These are phyloP conservation scores for Zygotorulaspora sp. DNA, from an alignment of 805 yeast genomes.

Conservation along the genomic window DNA sequence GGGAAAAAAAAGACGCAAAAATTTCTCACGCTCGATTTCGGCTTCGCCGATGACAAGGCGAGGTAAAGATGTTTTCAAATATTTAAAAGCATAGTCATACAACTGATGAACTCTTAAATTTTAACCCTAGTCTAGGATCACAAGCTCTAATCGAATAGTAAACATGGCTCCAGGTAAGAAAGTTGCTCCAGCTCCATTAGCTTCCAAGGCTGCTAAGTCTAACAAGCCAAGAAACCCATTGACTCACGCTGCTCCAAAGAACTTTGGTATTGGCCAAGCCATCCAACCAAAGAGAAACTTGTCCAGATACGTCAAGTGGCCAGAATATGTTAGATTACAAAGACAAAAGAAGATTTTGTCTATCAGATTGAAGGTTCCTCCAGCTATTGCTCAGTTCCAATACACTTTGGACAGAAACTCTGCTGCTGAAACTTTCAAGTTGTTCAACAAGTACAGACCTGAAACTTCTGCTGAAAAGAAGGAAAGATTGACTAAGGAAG, in stretches of 20 bases:
- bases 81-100: too few relatives aligned
- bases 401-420: slow-evolving; percentile 97
- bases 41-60: too few relatives aligned
- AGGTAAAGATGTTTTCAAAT: background rate
- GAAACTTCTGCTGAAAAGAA: slow-evolving; percentile 97
- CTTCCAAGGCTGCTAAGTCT: slow-evolving; percentile 59
- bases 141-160: slow-evolving; percentile 2
- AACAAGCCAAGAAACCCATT: slow-evolving; percentile 73
- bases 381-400: slow-evolving; percentile 95
- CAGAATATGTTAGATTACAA: slow-evolving; percentile 95
- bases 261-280: slow-evolving; percentile 95
- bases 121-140: too few relatives aligned
- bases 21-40: too few relatives aligned
- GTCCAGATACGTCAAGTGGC: slow-evolving; percentile 98
- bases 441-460: slow-evolving; percentile 98
- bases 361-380: slow-evolving; percentile 98
- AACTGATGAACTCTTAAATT: too few relatives aligned
- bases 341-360: slow-evolving; percentile 97
- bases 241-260: slow-evolving; percentile 83
- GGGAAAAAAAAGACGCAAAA: too few relatives aligned
- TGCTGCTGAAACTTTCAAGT: slow-evolving; percentile 94
- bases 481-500: slow-evolving; percentile 98
- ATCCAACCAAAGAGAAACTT: slow-evolving; percentile 94
- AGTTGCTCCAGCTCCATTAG: slow-evolving; percentile 98
- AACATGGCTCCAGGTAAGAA: slow-evolving; percentile 58